Conservation (phyloP, 164 flowering plant genomes). For the Dillenia turbinata region DNA sequence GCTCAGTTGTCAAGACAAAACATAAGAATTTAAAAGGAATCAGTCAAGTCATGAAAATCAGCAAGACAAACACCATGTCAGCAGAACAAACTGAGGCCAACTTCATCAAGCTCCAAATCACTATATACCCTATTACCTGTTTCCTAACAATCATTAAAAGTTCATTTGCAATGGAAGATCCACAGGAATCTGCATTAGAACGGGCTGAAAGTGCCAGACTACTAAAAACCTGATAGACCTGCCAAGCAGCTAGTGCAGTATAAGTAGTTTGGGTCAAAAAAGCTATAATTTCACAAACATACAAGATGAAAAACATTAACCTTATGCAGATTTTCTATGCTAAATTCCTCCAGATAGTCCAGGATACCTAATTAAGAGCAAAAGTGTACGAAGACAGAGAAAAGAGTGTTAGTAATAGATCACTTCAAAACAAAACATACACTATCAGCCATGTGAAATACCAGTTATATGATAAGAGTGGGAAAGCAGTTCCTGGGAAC, state of each 20-base stretch:
- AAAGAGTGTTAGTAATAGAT: background rate
- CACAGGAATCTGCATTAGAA: constrained; percentile 32
- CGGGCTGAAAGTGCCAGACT: constrained; percentile 52
- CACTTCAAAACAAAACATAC: background rate
- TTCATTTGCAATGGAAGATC: constrained; percentile 69
- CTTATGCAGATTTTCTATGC: constrained; percentile 58
- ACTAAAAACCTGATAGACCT: constrained; percentile 83
- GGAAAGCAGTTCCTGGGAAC: constrained; percentile 50
- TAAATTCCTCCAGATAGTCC: constrained; percentile 83
- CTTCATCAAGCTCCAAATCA: background rate
- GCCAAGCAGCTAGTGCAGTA: constrained; percentile 9
- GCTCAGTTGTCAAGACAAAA: constrained; percentile 8
- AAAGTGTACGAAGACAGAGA: background rate
- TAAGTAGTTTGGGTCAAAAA: background rate
- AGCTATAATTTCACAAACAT: background rate
- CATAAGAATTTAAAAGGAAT: background rate
- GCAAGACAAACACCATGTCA: background rate
- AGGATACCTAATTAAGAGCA: constrained; percentile 46
- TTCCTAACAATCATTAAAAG: constrained; percentile 74
- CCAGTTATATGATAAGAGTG: constrained; percentile 70
- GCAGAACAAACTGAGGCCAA: background rate
- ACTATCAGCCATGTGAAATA: constrained; percentile 10
- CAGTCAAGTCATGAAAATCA: background rate
- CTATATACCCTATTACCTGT: constrained; percentile 45
- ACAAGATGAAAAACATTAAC: constrained; percentile 9